Percentiles rank a stretch among this genome's conserved stretches.
These are phyloP conservation scores for Stromatinia cepivora DNA, from an alignment of 2,329 filamentous ascomycete genomes.

Conservation along the genomic window DNA sequence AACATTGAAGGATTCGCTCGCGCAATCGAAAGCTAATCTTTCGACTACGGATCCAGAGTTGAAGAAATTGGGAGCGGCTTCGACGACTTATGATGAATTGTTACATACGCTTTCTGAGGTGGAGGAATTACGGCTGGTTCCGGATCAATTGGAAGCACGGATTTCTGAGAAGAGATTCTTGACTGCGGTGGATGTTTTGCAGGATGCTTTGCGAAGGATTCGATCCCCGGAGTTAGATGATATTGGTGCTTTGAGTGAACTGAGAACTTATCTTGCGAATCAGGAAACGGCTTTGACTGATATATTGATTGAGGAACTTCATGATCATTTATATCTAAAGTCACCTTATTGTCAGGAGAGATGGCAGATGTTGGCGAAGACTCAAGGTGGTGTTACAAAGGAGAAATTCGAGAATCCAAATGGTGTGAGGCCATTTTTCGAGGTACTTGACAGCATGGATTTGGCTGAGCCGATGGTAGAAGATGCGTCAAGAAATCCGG, in stretches of 20 bases:
- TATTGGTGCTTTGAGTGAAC: slow-evolving; percentile 83
- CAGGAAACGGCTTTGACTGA: slow-evolving; percentile 91
- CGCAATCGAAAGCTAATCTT: slow-evolving; percentile 76
- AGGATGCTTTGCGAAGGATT: slow-evolving; percentile 80
- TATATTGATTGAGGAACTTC: slow-evolving; percentile 93
- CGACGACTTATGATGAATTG: slow-evolving; percentile 87
- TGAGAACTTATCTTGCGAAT: slow-evolving; percentile 85
- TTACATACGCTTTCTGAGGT: slow-evolving; percentile 80
- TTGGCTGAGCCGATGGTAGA: slow-evolving; percentile 67
- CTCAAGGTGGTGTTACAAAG: slow-evolving; percentile 51
- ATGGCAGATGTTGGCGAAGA: slow-evolving; percentile 81
- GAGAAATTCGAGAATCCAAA: slow-evolving; percentile 50
- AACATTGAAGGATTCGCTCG: slow-evolving; percentile 77
- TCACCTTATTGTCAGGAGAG: slow-evolving; percentile 96
- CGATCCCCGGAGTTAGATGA: slow-evolving; percentile 85
- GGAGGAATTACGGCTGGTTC: slow-evolving; percentile 84
- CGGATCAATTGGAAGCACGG: slow-evolving; percentile 87
- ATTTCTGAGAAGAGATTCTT: slow-evolving; percentile 97
- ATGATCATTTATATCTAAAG: slow-evolving; percentile 96
- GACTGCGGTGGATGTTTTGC: slow-evolving; percentile 86
- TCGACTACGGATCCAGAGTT: slow-evolving; percentile 86
- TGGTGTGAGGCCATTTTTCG: slow-evolving; percentile 53
- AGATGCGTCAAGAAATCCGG: slow-evolving; percentile 89
- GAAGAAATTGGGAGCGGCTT: slow-evolving; percentile 82
- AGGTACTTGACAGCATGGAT: slow-evolving; percentile 61